Evolutionary conservation across 1,284 basidiomycete species (phyloP).

Genomic region (Sutorius eximius): DNA sequence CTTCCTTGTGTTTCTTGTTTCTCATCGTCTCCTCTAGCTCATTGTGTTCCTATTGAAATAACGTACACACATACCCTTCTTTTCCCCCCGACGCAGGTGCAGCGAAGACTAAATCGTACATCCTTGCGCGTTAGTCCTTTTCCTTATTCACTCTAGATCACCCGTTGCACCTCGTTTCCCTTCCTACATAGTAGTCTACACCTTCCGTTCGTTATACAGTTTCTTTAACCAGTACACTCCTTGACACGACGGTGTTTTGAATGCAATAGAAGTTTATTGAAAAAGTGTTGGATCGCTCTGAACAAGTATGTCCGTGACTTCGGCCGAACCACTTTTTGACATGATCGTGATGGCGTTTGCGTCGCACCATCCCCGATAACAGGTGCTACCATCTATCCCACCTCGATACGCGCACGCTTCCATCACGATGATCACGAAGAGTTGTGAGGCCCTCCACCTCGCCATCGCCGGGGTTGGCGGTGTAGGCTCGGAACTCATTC

Average conservation of each 20-base stretch:
- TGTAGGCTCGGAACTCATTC: constrained; percentile 83
- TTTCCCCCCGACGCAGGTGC: constrained; percentile 16
- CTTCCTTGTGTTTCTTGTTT: not conserved
- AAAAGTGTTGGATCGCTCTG: not conserved
- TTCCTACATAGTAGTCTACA: constrained; percentile 25
- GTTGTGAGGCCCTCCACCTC: constrained; percentile 46
- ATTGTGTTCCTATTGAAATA: constrained; percentile 29
- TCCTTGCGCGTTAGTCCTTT: constrained; percentile 24
- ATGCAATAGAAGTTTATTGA: constrained; percentile 28
- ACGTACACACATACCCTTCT: constrained; percentile 27
- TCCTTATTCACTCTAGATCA: constrained; percentile 21
- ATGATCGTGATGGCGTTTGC: too few species aligned
- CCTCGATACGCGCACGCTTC: constrained; percentile 1
- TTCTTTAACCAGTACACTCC: constrained; percentile 30
- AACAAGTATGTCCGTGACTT: constrained; percentile 3
- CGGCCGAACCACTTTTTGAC: constrained; percentile 8
- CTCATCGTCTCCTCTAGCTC: constrained; percentile 20
- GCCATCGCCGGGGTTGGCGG: constrained; percentile 87
- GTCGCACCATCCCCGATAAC: constrained; percentile 1
- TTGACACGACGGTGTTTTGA: constrained; percentile 25
- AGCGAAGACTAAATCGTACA: constrained; percentile 23
- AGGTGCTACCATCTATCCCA: not conserved
- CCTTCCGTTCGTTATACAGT: constrained; percentile 28
- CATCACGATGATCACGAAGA: constrained; percentile 16
- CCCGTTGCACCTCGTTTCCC: constrained; percentile 18